Base-by-base conservation (phyloP, 2,329 filamentous ascomycete species). In the Diaporthe longicolla region DNA sequence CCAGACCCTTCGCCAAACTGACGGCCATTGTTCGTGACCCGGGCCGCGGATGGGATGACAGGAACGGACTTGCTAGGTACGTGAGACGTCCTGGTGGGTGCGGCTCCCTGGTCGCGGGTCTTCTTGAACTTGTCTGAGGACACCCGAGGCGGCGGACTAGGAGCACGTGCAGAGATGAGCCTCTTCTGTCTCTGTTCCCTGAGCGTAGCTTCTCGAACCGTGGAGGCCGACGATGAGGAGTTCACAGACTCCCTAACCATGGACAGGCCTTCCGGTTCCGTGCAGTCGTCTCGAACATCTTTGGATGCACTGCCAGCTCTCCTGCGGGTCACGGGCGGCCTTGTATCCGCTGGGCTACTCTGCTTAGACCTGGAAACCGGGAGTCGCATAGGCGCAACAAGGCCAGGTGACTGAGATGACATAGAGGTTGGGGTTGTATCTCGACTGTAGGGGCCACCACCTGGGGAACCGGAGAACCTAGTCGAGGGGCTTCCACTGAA, bases 361-460 rank as follows among this genome's bases (percentile, higher is more conserved):
- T 91, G 89, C 77, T 87, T 87, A 73, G 82, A 79, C 77, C 87
- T 87, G n/a, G 85, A 81, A 66, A 84, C 83, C 35, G 82, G 87
- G 77, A 80, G 86, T 75, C 83, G 86, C 75, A 81, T 85, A 71
- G 83, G 89, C 75, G 79, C 87, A 80, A 90, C 82, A 6, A 92
- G 82, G 4, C 90, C 88, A 4, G 93, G 92, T 21, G 93, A 95
- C 78, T 93, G 92, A 1, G 93, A 95, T 10, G 92, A 93, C 76
- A 93, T 91, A 13, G 93, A 95, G 6, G 93, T 95, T 9, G 93
- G 93, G 4, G 93, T 95, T 0, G 93, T 95, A 74, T 93, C 93
- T 76, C 93, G 89, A 79, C 93, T 95, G 82, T 94, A 95, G 7
- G 90, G 84, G 2, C 92, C 90, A 15, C 92, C 90, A 1, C 90